Evolutionary conservation across 2,329 filamentous ascomycete species (phyloP).

Genomic region (Knufia petricola): DNA sequence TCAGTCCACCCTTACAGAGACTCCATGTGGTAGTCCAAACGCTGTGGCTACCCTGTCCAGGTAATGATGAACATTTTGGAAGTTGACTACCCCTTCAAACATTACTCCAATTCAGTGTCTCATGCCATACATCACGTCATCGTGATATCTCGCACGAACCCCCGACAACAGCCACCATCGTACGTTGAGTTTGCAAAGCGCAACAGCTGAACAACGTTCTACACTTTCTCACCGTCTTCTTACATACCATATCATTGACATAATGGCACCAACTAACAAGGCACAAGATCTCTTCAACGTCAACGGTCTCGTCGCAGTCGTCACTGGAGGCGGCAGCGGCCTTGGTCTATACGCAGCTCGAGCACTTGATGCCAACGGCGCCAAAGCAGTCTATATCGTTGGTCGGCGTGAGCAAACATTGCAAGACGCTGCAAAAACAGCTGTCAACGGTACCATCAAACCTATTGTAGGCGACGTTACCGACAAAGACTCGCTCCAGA

Average conservation of each 20-base stretch:
- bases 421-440: slow-evolving; percentile 30
- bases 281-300: slow-evolving; percentile 8
- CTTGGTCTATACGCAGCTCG: slow-evolving; percentile 36
- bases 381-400: slow-evolving; percentile 44
- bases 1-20: too few relatives aligned
- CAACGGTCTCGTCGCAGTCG: slow-evolving; percentile 11
- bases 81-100: too few relatives aligned
- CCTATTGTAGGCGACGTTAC: slow-evolving; percentile 37
- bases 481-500: slow-evolving; percentile 22
- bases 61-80: too few relatives aligned
- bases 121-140: too few relatives aligned
- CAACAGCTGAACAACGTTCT: too few relatives aligned
- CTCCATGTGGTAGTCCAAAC: too few relatives aligned
- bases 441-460: slow-evolving; percentile 28
- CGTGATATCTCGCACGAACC: too few relatives aligned
- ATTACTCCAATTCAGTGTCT: too few relatives aligned
- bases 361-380: slow-evolving; percentile 38
- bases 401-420: slow-evolving; percentile 40
- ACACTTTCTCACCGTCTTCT: too few relatives aligned
- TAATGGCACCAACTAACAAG: slow-evolving; percentile 2
- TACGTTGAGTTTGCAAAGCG: too few relatives aligned
- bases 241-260: neutral
- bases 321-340: slow-evolving; percentile 19
- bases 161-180: too few relatives aligned
- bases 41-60: too few relatives aligned